Conservation (phyloP, 1,284 basidiomycete genomes). For the Cystobasidium pallidum region DNA sequence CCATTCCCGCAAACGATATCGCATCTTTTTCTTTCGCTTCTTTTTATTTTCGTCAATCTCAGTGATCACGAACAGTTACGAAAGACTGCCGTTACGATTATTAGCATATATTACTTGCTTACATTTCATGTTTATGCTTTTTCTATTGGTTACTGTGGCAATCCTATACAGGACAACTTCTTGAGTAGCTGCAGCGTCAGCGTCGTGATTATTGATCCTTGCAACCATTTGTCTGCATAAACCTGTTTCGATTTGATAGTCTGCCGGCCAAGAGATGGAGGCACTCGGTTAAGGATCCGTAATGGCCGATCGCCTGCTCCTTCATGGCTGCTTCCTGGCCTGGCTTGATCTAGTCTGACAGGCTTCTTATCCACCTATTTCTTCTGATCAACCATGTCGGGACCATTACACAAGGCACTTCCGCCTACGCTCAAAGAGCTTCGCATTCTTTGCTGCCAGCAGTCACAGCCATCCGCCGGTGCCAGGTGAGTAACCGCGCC, state of each 20-base stretch:
- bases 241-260: no score
- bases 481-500: conserved; percentile 67
- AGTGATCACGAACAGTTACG: not conserved
- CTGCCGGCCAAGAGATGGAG: no score
- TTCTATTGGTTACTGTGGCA: not conserved
- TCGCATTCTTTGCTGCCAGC: conserved; percentile 82
- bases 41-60: not conserved
- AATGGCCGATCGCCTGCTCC: not conserved
- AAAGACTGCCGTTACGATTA: not conserved
- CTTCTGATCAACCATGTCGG: conserved; percentile 34
- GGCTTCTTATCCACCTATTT: not conserved
- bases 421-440: conserved; percentile 83
- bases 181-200: not conserved
- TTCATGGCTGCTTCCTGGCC: no score
- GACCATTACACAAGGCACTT: conserved; percentile 60
- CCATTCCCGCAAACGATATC: no score
- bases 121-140: no score
- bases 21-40: no score
- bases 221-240: no score
- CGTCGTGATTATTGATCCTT: not conserved
- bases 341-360: no score
- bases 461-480: conserved; percentile 74
- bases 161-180: not conserved
- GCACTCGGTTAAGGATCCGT: no score
- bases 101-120: conserved; percentile 3